Evolutionary conservation across 352 stramenopile species (phyloP), one percentile per base, ranked within the genome.

Genomic region (Blastocystis sp.): DNA sequence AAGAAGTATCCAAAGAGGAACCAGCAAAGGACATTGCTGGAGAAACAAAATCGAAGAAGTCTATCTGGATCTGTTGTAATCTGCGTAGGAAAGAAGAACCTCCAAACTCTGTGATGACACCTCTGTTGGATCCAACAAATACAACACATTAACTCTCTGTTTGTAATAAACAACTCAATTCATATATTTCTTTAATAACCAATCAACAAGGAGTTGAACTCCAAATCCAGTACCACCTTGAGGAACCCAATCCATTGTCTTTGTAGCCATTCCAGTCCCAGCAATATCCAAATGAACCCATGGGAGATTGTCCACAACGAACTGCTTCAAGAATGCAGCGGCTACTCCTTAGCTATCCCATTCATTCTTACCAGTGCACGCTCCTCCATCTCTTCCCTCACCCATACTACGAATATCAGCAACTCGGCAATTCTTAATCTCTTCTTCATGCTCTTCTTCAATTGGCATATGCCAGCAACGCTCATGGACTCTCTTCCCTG

Each of bases 201-300:
- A 95, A 59, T 90, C 94, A 90, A 93, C 95, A 33, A 96, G 92
- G 81, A 96, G 59, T 88, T 95, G 93, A n/a, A 96, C 94, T 33
- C 94, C 94, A 90, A 95, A 96, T 68, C 94, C 94, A 19, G 94
- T 96, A 57, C 93, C 94, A 17, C 94, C 94, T 84, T 94, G 92
- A 6, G 94, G 94, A 90, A 95, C 95, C 48, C 56, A 89, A 6
- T 33, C 30, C 33, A 78, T 89, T 35, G 90, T 27, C 48, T 57
- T 54, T 1, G n/a, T 57, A 5, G 60, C 60, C 51, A 76, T 89
- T 40, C 7, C 17, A 6, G 68, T 68, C 30, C 94, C 94, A 1
- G 94, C 94, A 80, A 96, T 96, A 90, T 97, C 94, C 60, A 97
- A 79, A 91, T 97, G 94, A 5, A 94, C 94, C 94, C 94, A 97